Evolutionary conservation across 2,329 filamentous ascomycete species (phyloP), one percentile per base, ranked within the genome.

Genomic region (Beauveria australis): DNA sequence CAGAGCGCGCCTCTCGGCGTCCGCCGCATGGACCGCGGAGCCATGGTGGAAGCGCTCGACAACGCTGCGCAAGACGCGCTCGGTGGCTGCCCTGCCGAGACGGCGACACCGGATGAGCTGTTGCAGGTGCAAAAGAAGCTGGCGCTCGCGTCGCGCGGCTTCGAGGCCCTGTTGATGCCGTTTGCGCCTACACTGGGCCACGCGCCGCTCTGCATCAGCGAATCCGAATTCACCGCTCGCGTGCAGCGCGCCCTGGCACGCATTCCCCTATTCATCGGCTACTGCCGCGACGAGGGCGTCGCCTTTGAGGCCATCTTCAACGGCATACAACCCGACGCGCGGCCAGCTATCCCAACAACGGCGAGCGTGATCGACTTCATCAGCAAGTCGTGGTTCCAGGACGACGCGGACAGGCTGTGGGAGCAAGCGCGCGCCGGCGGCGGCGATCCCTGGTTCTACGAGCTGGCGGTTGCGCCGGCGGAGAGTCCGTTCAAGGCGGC

Each of bases 1-100:
- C 64, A 65, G 47, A 66, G 65, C 43, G 12, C 60, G 28, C 65
- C 65, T 14, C 56, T 64, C 3, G 62, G 64, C 5, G 40, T 59
- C 12, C 57, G 57, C 1, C n/a, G 26, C 28, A 47, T 47, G 30
- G 58, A 64, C 5, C 62, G 60, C 2, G 56, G 33, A 12, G 30
- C 40, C n/a, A 60, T 66, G 56, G 61, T 55, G 9, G 40, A 44
- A 3, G 59, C 53, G 3, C 22, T 64, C 47, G 59, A 51, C 2
- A 12, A 3, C 2, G 26, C 53, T 8, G 60, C 63, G 14, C 57
- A 60, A 18, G 47, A 40, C 19, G 12, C 14, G 40, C 19, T 53
- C 1, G 14, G 10, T 6, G 5, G 5, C 16, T 24, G 22, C 19
- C 24, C 48, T 4, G 37, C 26, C 14, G 57, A 16, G 3, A 48